These are phyloP conservation scores for Stropharia rugosoannulata DNA, from an alignment of 768 basidiomycete genomes.

Conservation along the genomic window DNA sequence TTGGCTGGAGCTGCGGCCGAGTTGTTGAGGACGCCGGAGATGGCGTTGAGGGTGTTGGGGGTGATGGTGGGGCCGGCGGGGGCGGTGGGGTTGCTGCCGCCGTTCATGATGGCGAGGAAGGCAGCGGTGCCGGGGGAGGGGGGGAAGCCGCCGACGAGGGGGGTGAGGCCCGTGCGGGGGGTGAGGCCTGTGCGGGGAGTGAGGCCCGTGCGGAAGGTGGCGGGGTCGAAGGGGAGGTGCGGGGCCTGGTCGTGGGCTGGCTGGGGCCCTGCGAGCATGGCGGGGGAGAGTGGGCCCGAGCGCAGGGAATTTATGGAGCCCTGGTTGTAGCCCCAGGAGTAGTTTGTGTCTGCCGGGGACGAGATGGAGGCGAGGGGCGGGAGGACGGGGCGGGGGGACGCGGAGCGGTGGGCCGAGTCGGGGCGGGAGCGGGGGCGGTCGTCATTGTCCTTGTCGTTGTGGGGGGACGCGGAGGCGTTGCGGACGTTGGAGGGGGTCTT, in stretches of 20 bases:
- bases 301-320: conserved; percentile 75
- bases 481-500: conserved; percentile 58
- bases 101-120: conserved; percentile 90
- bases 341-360: conserved; percentile 65
- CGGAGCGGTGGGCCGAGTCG: conserved; percentile 32
- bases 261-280: conserved; percentile 91
- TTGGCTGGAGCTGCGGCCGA: conserved; percentile 23
- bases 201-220: conserved; percentile 79
- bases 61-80: conserved; percentile 57
- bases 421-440: conserved; percentile 25
- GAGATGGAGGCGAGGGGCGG: conserved; percentile 81
- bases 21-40: conserved; percentile 74
- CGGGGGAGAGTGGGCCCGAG: conserved; percentile 91
- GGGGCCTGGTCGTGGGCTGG: conserved; percentile 36
- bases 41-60: conserved; percentile 73
- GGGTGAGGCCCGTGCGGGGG: conserved; percentile 74
- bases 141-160: conserved; percentile 80
- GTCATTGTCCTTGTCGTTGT: conserved; percentile 13
- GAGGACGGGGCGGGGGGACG: conserved; percentile 69
- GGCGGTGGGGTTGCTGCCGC: conserved; percentile 32
- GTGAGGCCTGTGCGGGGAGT: conserved; percentile 86
- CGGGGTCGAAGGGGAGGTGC: conserved; percentile 64
- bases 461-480: conserved; percentile 30
- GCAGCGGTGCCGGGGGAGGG: conserved; percentile 89
- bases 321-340: conserved; percentile 65